A percentile compares a stretch with the other conserved stretches of the same genome.
These are phyloP conservation scores for Crepidotus variabilis DNA, from an alignment of 768 basidiomycete genomes.

Conservation along the genomic window DNA sequence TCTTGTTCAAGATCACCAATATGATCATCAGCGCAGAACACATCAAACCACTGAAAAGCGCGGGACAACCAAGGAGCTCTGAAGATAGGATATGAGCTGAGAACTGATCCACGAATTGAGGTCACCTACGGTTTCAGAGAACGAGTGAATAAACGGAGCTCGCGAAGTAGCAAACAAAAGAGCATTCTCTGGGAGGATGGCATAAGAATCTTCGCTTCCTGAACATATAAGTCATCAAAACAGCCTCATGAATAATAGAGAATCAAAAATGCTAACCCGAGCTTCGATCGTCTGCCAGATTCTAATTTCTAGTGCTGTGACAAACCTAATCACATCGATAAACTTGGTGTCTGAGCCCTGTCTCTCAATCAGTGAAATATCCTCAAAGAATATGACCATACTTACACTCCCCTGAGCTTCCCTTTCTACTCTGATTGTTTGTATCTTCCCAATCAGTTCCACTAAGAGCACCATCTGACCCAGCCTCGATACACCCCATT, in stretches of 20 bases:
- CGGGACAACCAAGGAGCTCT: conserved; percentile 47
- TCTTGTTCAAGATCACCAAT: conserved; percentile 41
- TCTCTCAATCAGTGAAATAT: background rate
- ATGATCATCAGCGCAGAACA: conserved; percentile 31
- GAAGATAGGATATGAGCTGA: conserved; percentile 1
- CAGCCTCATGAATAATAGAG: background rate
- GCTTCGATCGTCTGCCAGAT: conserved; percentile 53
- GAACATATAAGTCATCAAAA: background rate
- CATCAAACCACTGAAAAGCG: conserved; percentile 41
- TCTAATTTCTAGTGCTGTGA: conserved; percentile 51
- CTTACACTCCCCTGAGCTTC: conserved; percentile 34
- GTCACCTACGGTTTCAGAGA: conserved; percentile 58
- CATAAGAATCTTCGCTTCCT: conserved; percentile 53
- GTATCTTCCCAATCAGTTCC: conserved; percentile 56
- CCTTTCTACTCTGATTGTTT: conserved; percentile 37
- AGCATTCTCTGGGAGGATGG: conserved; percentile 59
- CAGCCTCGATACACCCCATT: conserved; percentile 48
- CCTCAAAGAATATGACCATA: background rate
- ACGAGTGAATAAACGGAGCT: conserved; percentile 58
- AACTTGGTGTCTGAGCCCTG: conserved; percentile 28
- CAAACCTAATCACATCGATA: conserved; percentile 40
- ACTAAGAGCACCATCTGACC: conserved; percentile 62
- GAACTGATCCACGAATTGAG: background rate
- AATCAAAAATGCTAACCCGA: conserved; percentile 36
- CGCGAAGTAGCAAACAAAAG: conserved; percentile 57